Percentiles rank a stretch among this genome's conserved stretches.
Conservation (phyloP, 2,329 filamentous ascomycete genomes). For the Exophiala sp. region DNA sequence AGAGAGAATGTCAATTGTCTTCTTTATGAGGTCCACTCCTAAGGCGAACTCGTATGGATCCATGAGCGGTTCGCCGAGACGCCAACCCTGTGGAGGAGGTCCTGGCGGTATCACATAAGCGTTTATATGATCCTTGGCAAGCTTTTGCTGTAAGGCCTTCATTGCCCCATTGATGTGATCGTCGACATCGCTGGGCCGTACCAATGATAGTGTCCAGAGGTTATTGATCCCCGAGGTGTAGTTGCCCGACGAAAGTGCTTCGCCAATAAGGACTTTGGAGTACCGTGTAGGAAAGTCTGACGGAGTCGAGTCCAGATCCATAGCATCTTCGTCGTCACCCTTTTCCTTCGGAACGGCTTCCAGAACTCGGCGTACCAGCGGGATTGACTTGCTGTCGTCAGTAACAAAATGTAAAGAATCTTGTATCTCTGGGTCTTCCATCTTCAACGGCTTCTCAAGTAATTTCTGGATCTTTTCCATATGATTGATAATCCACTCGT, state of each 20-base stretch:
- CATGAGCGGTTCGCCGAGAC: conserved; percentile 44
- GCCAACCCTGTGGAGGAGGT: conserved; percentile 39
- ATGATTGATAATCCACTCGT: conserved; percentile 85
- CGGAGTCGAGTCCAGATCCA: conserved; percentile 68
- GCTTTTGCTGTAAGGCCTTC: conserved; percentile 87
- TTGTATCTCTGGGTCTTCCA: conserved; percentile 86
- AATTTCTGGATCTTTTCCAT: conserved; percentile 78
- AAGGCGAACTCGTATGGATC: conserved; percentile 77
- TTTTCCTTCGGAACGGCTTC: conserved; percentile 84
- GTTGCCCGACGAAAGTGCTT: conserved; percentile 75
- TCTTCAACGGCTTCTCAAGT: conserved; percentile 82
- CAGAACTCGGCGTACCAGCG: conserved; percentile 57
- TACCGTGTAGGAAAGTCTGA: conserved; percentile 79
- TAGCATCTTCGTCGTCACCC: conserved; percentile 77
- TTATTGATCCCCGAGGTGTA: conserved; percentile 89
- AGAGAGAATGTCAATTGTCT: conserved; percentile 89
- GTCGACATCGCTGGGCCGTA: conserved; percentile 83
- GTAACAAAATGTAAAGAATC: conserved; percentile 78
- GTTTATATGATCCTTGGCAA: conserved; percentile 88
- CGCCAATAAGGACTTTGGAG: conserved; percentile 79
- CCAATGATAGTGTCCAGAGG: conserved; percentile 83
- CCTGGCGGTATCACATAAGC: conserved; percentile 52
- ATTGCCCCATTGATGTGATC: conserved; percentile 82
- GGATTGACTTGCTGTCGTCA: conserved; percentile 66
- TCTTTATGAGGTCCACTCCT: conserved; percentile 88